These are phyloP conservation scores for Parastagonospora nodorum DNA, from an alignment of 2,329 filamentous ascomycete genomes.

Conservation along the genomic window DNA sequence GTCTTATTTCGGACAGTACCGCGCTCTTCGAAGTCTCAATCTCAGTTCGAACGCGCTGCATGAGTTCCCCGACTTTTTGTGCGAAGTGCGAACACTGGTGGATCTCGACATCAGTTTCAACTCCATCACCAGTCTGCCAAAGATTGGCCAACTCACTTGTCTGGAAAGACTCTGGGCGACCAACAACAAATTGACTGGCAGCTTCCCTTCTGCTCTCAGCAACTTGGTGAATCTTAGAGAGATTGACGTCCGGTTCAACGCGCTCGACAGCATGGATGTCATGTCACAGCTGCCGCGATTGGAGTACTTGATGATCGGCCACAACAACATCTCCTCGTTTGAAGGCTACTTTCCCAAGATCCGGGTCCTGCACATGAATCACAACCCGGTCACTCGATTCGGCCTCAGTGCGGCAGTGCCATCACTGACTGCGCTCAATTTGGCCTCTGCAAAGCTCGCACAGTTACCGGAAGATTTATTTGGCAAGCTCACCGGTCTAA, in stretches of 20 bases:
- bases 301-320: constrained; percentile 86
- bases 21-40: constrained; percentile 79
- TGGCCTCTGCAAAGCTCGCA: constrained; percentile 89
- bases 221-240: constrained; percentile 81
- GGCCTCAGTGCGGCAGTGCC: constrained; percentile 78
- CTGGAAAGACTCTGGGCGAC: constrained; percentile 92
- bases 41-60: constrained; percentile 92
- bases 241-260: constrained; percentile 93
- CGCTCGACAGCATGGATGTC: constrained; percentile 84
- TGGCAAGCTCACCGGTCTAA: constrained; percentile 82
- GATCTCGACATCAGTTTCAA: constrained; percentile 98
- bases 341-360: constrained; percentile 86
- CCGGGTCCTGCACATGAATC: constrained; percentile 84
- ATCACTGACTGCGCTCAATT: constrained; percentile 82
- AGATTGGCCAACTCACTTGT: constrained; percentile 77
- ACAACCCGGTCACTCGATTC: constrained; percentile 94
- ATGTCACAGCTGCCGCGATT: constrained; percentile 83
- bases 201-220: constrained; percentile 73
- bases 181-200: constrained; percentile 83
- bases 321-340: constrained; percentile 91
- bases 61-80: constrained; percentile 83
- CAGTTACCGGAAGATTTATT: constrained; percentile 87
- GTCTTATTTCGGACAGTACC: constrained; percentile 80
- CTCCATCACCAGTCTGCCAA: constrained; percentile 76
- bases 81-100: constrained; percentile 78